phyloP scores from a whole-genome alignment of 2,329 filamentous ascomycete species.

The Claviceps pazoutovae region DNA sequence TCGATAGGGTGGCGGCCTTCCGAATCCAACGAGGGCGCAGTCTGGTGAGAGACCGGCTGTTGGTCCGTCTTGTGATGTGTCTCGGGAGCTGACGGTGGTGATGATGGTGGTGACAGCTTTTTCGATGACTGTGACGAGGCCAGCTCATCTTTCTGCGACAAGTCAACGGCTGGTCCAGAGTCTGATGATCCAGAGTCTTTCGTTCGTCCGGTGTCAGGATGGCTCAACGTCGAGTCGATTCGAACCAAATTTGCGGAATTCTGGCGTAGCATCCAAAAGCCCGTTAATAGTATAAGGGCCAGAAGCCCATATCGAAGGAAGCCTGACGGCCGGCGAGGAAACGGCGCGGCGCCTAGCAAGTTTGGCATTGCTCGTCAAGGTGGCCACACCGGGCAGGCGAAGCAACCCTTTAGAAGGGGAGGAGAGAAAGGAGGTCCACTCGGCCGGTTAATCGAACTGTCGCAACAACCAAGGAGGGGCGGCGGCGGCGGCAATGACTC shows the following conservation, averaged over 20 bases:
- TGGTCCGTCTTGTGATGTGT: constrained; percentile 1
- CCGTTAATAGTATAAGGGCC: constrained; percentile 20
- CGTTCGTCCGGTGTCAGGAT: not conserved
- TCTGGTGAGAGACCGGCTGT: constrained; percentile 1
- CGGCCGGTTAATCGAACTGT: not conserved
- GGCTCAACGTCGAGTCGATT: not conserved
- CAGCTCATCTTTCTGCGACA: not conserved
- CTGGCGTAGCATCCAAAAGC: constrained; percentile 16
- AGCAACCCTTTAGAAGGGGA: not conserved
- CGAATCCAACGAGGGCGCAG: not conserved
- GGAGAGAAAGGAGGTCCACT: not conserved
- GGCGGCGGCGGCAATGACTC: not conserved
- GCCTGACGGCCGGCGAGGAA: constrained; percentile 20
- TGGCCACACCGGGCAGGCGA: not conserved
- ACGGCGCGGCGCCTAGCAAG: constrained; percentile 5
- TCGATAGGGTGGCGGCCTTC: constrained; percentile 35
- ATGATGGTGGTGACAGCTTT: not conserved
- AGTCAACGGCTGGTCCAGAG: not conserved
- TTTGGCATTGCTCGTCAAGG: constrained; percentile 5
- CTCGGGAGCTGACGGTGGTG: not conserved
- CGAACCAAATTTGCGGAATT: constrained; percentile 6
- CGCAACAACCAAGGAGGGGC: not conserved
- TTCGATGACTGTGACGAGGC: not conserved
- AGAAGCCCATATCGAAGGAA: constrained; percentile 27
- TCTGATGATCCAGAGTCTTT: not conserved